A percentile compares a stretch with the other conserved stretches of the same genome.
Evolutionary conservation across 352 stramenopile species (phyloP).

Genomic region (Phytophthora capsici): DNA sequence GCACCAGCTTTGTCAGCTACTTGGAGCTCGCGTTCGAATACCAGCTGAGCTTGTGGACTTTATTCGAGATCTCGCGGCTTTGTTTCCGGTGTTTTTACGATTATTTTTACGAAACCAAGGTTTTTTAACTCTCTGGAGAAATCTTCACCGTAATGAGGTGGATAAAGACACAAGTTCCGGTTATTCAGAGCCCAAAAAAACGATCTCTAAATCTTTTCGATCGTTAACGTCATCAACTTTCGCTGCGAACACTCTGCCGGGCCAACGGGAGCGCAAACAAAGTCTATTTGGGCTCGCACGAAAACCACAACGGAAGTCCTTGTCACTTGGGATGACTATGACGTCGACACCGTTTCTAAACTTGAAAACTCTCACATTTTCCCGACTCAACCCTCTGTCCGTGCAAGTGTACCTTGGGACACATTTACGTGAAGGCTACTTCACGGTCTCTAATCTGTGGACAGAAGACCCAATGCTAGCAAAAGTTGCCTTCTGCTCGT

Average conservation of each 20-base stretch:
- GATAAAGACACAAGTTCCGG: slow-evolving; percentile 3
- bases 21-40: slow-evolving; percentile 43
- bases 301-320: slow-evolving; percentile 25
- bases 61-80: slow-evolving; percentile 46
- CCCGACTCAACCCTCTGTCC: slow-evolving; percentile 39
- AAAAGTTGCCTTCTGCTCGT: slow-evolving; percentile 22
- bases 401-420: slow-evolving; percentile 39
- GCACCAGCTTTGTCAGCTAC: slow-evolving; percentile 58
- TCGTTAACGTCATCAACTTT: slow-evolving; percentile 2
- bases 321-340: slow-evolving; percentile 12
- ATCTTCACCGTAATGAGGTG: slow-evolving; percentile 39
- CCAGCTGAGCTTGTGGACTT: slow-evolving; percentile 47
- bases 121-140: slow-evolving; percentile 52
- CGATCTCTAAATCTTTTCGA: slow-evolving; percentile 18
- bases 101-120: slow-evolving; percentile 60
- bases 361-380: slow-evolving; percentile 35
- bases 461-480: slow-evolving; percentile 11
- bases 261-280: slow-evolving; percentile 22
- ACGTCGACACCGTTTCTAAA: not conserved
- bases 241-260: slow-evolving; percentile 8
- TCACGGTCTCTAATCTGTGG: slow-evolving; percentile 25
- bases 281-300: slow-evolving; percentile 17
- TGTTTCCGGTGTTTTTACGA: slow-evolving; percentile 42
- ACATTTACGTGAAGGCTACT: slow-evolving; percentile 30
- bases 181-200: slow-evolving; percentile 4